Conservation (phyloP, 495 filamentous ascomycete species). For the Penicillium waksmanii region DNA sequence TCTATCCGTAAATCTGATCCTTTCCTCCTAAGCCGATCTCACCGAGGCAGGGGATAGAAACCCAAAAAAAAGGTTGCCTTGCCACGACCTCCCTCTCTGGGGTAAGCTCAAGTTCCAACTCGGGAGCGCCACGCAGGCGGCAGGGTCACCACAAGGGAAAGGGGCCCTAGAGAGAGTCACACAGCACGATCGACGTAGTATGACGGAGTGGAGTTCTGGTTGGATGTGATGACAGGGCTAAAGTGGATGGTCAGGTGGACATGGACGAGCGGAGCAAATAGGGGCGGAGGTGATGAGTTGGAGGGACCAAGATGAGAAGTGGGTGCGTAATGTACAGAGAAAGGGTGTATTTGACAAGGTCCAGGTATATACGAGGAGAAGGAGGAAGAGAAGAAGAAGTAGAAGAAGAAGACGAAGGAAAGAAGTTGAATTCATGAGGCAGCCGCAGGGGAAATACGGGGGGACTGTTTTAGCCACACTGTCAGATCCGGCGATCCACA, state of each 20-base stretch:
- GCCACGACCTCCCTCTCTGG: constrained; percentile 3
- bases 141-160: constrained; percentile 5
- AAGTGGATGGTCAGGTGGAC: constrained; percentile 27
- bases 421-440: background rate
- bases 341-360: background rate
- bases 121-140: constrained; percentile 14
- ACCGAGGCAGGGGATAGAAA: background rate
- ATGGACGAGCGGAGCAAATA: background rate
- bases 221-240: background rate
- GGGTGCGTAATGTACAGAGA: background rate
- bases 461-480: background rate
- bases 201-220: constrained; percentile 23
- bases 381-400: background rate
- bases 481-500: constrained; percentile 2
- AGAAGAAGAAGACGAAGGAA: background rate
- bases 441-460: background rate
- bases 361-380: background rate
- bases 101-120: background rate
- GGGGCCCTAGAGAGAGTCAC: constrained; percentile 8
- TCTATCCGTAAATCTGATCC: no score
- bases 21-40: no score
- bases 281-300: background rate
- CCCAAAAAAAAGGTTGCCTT: background rate
- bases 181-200: constrained; percentile 31
- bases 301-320: background rate